Base-by-base conservation (phyloP, 2,329 filamentous ascomycete species). In the Aspergillus tamarii region DNA sequence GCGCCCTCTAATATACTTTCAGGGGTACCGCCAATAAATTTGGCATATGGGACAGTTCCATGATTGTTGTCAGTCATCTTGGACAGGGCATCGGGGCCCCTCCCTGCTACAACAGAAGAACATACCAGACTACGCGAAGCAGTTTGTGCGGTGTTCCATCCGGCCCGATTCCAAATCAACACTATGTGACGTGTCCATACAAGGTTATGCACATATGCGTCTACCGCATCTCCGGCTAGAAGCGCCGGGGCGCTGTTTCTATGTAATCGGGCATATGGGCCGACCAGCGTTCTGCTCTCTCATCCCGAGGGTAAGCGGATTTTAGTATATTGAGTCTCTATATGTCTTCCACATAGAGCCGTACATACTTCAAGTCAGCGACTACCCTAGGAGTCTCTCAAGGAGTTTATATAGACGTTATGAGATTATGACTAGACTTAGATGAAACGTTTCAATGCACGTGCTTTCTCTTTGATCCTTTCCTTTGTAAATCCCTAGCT, bases 341-440 rank as follows among this genome's bases (percentile, higher is more conserved):
- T 34, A 39, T 55, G 21, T 39, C 10, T 26, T 55, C 6, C 11
- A 21, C 23, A 30, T n/a, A 36, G 32, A 16, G 34, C 21, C 6
- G 52, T 26, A 55, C 34, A 55, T 55, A 58, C 48, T 34, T 43
- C 41, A 30, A 36, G 57, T 32, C n/a, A 50, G 46, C 57, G 45
- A 21, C 10, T 59, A 28, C 52, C 9, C 41, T 32, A 46, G 56
- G 36, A 50, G 26, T 32, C 41, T 36, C 23, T 14, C 10, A 10
- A 19, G 41, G 32, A 14, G 28, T 59, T 41, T 36, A 50, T 52
- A 59, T 48, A 50, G 43, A 48, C 9, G 32, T 59, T 39, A 55
- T 26, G 52, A 26, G 57, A 41, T 59, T 39, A 59, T 41, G 57
- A 59, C 32, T 52, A 59, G 57, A 59, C 19, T 28, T 59, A 52